These are phyloP conservation scores for Prunus armeniaca DNA, from an alignment of 306 rosid species.

Conservation along the genomic window DNA sequence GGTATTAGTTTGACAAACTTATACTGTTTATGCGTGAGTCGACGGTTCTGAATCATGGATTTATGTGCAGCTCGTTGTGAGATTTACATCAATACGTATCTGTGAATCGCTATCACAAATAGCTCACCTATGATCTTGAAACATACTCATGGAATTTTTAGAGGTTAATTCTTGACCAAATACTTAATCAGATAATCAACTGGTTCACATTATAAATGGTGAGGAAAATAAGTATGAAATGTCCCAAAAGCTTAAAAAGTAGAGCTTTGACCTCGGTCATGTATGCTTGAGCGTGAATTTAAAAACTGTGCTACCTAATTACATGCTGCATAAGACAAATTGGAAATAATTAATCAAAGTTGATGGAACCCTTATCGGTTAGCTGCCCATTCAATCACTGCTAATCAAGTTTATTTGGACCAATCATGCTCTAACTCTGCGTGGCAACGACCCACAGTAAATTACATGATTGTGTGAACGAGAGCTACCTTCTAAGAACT, in stretches of 20 bases:
- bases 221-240: neutral
- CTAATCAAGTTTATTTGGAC: slow-evolving; percentile 20
- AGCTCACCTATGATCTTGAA: neutral
- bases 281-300: slow-evolving; percentile 12
- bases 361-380: slow-evolving; percentile 20
- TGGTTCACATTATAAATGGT: neutral
- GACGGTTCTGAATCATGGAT: neutral
- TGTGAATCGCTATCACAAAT: too few species aligned
- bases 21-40: neutral
- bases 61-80: too few species aligned
- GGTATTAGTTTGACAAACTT: neutral
- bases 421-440: slow-evolving; percentile 10
- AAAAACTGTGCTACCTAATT: slow-evolving; percentile 43
- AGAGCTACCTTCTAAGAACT: slow-evolving; percentile 17
- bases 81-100: too few species aligned
- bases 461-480: slow-evolving; percentile 25
- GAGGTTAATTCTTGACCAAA: neutral
- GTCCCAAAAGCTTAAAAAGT: neutral
- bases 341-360: slow-evolving; percentile 16
- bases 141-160: neutral
- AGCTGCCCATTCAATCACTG: slow-evolving; percentile 4
- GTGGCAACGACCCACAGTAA: slow-evolving; percentile 5
- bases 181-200: neutral
- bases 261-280: slow-evolving; percentile 12
- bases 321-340: slow-evolving; percentile 38